Base-by-base conservation (phyloP, 2,329 filamentous ascomycete species). In the Fusarium newnesense region DNA sequence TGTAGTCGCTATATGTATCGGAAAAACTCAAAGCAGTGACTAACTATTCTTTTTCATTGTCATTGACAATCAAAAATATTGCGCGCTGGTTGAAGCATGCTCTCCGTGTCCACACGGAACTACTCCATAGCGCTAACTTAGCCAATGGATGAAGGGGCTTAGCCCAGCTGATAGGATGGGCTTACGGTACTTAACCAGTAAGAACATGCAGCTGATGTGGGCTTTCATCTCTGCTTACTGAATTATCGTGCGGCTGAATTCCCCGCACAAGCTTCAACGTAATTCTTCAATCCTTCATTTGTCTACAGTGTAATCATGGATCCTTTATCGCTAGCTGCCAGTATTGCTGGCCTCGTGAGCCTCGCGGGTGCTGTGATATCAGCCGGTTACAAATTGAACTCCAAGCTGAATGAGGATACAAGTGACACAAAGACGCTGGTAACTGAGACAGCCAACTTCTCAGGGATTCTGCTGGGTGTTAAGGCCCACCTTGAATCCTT, bases 31-130 rank as follows among this genome's bases (percentile, higher is more conserved):
- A 37, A 11, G 36, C 2, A 19, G 36, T 19, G 18, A 37, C 36
- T 34, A 11, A 32, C 30, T 32, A 4, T 4, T 32, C 30, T 12
- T 11, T 32, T 32, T 32, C 11, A 32, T 11, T 32, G 30, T 10
- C 30, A 9, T 28, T 28, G 0, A 19, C 0, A 18, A 7, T 7
- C 0, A 16, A 24, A 2, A 50, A 24, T 9, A 2, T 19, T 2
- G 21, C 21, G 28, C 7, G 16, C 9, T 7, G 10, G 10, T 11
- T 18, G 7, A 8, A 4, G 7, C 9, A 4, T 28, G 4, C 16
- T n/a, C 32, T 34, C 47, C 47, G n/a, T 19, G 18, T 50, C 3
- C 4, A 52, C 9, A 19, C 47, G 30, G 30, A 52, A 34, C 3
- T 10, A 34, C 3, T 10, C 1, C n/a, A 8, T 19, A 37, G 18